phyloP scores from a whole-genome alignment of 768 basidiomycete species.

The Serendipita indica region DNA sequence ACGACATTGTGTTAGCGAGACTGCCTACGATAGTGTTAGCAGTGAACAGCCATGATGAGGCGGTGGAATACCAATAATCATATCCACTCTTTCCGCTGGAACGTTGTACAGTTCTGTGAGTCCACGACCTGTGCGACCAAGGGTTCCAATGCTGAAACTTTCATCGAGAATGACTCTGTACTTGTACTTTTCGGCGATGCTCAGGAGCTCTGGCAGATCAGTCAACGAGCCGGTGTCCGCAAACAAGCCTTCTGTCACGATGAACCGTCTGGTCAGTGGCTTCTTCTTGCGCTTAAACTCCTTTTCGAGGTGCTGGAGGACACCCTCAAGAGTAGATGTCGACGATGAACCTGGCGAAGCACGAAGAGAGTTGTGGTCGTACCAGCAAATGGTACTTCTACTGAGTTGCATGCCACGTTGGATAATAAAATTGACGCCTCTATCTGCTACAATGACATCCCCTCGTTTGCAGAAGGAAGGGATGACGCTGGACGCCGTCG shows the following conservation, averaged over 20 bases:
- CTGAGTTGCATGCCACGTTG: constrained; percentile 94
- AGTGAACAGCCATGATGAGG: background rate
- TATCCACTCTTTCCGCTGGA: constrained; percentile 79
- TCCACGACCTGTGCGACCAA: constrained; percentile 88
- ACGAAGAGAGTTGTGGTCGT: constrained; percentile 86
- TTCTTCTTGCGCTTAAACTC: constrained; percentile 71
- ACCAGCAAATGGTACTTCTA: constrained; percentile 85
- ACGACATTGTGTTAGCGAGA: constrained; percentile 65
- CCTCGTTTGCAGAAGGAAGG: constrained; percentile 96
- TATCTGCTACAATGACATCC: constrained; percentile 95
- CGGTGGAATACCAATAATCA: constrained; percentile 38
- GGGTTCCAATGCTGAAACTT: constrained; percentile 79
- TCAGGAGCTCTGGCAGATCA: constrained; percentile 80
- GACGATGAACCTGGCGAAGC: background rate
- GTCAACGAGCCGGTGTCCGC: constrained; percentile 87
- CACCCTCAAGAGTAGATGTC: constrained; percentile 58
- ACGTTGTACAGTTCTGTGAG: constrained; percentile 91
- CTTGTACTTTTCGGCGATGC: constrained; percentile 66
- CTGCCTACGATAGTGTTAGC: constrained; percentile 35
- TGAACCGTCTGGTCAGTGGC: constrained; percentile 80
- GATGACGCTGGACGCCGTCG: constrained; percentile 84
- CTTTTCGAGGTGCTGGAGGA: constrained; percentile 69
- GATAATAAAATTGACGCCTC: constrained; percentile 88
- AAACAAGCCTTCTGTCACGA: constrained; percentile 93
- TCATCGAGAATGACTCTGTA: constrained; percentile 92